phyloP scores from a whole-genome alignment of 2,329 filamentous ascomycete genomes.

The Nannizzia gypsea region DNA sequence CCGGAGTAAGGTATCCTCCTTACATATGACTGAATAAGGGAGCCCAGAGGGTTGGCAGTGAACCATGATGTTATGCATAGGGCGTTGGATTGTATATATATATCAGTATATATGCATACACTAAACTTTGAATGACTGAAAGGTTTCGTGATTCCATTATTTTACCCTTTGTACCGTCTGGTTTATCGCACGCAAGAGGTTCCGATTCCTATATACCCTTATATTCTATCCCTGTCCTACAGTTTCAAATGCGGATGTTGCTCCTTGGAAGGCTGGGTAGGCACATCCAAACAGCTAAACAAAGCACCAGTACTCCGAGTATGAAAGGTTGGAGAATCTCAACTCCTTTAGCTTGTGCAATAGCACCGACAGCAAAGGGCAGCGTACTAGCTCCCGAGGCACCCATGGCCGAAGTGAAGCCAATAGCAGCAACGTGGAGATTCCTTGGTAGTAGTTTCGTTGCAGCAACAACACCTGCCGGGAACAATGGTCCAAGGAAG shows the following conservation, averaged over 20 bases:
- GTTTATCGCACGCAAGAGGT: background rate
- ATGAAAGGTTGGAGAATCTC: slow-evolving; percentile 50
- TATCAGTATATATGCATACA: background rate
- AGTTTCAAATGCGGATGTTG: background rate
- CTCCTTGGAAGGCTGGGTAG: slow-evolving; percentile 19
- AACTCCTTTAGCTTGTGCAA: slow-evolving; percentile 46
- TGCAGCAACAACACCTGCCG: slow-evolving; percentile 58
- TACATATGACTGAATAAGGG: background rate
- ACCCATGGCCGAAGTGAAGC: slow-evolving; percentile 68
- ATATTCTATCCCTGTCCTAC: background rate
- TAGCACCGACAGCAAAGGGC: slow-evolving; percentile 36
- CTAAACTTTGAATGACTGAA: background rate
- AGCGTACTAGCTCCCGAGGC: slow-evolving; percentile 51
- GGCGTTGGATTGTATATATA: background rate
- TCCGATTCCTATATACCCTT: too few relatives aligned
- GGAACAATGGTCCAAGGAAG: slow-evolving; percentile 69
- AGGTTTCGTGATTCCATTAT: background rate
- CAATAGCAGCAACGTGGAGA: slow-evolving; percentile 67
- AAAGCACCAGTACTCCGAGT: slow-evolving; percentile 41
- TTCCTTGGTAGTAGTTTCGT: slow-evolving; percentile 63
- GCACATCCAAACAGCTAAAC: slow-evolving; percentile 40
- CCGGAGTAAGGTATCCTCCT: background rate
- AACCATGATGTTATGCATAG: background rate
- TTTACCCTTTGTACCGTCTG: background rate
- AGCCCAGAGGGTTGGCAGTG: background rate